Evolutionary conservation across 345 rosid species (phyloP).

Genomic region (Hibiscus mutabilis): DNA sequence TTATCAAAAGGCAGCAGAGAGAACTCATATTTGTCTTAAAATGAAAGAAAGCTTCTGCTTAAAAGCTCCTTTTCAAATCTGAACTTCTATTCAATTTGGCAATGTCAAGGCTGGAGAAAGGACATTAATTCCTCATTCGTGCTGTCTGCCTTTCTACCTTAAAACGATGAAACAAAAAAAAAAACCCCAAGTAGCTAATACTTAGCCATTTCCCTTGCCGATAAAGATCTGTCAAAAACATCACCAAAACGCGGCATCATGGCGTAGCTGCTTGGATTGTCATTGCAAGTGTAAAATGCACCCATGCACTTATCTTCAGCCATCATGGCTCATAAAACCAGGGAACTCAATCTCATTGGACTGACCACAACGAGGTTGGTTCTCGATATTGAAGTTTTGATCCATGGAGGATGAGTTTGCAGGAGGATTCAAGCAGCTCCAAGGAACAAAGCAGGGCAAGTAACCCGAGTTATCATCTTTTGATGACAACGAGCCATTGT

Average conservation of each 20-base stretch:
- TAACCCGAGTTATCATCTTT: constrained; percentile 59
- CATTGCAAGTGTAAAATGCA: constrained; percentile 13
- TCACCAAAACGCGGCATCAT: constrained; percentile 31
- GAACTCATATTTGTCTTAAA: not conserved
- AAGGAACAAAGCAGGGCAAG: constrained; percentile 89
- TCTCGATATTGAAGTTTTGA: not conserved
- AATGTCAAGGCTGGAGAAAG: not conserved
- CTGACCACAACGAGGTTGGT: constrained; percentile 10
- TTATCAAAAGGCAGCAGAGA: not conserved
- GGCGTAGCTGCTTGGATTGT: constrained; percentile 8
- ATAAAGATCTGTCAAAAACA: constrained; percentile 21
- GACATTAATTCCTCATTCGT: not conserved
- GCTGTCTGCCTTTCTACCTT: not conserved
- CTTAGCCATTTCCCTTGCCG: not conserved
- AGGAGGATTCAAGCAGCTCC: constrained; percentile 76
- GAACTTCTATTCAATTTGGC: not conserved
- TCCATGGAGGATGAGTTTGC: constrained; percentile 17
- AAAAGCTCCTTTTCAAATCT: not conserved
- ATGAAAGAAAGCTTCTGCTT: not conserved
- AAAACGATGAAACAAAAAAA: not conserved
- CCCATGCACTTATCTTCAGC: constrained; percentile 38
- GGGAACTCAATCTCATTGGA: constrained; percentile 5
- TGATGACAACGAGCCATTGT: not conserved
- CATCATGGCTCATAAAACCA: constrained; percentile 25
- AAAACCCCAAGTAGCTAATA: not conserved